These are phyloP conservation scores for Pichia cactophila DNA, from an alignment of 1,139 yeast genomes.

Conservation along the genomic window DNA sequence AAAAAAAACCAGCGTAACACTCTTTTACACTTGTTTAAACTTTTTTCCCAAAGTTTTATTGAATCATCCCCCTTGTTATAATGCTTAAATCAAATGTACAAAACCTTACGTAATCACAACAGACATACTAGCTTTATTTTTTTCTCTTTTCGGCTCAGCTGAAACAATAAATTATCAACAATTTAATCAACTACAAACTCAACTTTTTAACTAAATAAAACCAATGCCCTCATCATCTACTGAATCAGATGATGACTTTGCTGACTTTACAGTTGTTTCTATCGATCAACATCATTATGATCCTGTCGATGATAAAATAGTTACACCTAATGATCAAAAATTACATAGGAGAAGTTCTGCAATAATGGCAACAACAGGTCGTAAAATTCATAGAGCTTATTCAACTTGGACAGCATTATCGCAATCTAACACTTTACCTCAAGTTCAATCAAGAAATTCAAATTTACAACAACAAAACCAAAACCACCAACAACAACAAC, in stretches of 20 bases:
- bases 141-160: no score
- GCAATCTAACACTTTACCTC: not conserved
- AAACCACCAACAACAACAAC: no score
- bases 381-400: conserved; percentile 21
- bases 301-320: not conserved
- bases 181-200: no score
- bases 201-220: no score
- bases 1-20: no score
- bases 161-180: no score
- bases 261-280: conserved; percentile 11
- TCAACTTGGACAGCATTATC: conserved; percentile 19
- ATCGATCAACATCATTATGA: not conserved
- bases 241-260: conserved; percentile 2
- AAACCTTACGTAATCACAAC: no score
- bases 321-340: not conserved
- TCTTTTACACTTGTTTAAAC: no score
- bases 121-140: no score
- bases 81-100: no score
- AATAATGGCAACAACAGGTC: conserved; percentile 26
- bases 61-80: no score
- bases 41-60: no score
- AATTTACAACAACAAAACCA: not conserved
- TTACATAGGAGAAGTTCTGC: conserved; percentile 23
- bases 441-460: not conserved
- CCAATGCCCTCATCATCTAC: not conserved